Base-by-base conservation (phyloP, 1,284 basidiomycete genomes). In the Cryptococcus sp. region DNA sequence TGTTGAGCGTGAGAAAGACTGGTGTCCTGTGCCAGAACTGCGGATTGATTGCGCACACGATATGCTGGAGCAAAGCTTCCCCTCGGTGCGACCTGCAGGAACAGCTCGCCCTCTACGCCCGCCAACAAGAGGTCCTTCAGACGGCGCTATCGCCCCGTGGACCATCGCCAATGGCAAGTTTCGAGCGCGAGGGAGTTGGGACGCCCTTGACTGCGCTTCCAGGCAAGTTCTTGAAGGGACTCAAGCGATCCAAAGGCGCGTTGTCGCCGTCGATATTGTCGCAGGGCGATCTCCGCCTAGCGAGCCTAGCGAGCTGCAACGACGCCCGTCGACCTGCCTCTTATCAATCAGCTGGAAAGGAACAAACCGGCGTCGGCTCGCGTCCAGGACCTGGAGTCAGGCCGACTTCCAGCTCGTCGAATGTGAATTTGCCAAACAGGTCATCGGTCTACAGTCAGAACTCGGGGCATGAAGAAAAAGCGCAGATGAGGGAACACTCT, bases 21-120 rank as follows among this genome's bases (percentile, higher is more conserved):
- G 93, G 90, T 0, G 87, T 93, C 3, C 82, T 96, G 16, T 97
- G 93, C 73, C 88, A 89, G 55, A 86, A 88, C 66, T 97, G 93
- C 79, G 92, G 88, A 58, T 84, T 96, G 58, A 90, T 97, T 61
- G 87, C 89, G 19, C 93, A 97, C 75, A 79, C 86, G 8, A 86
- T 88, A 65, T 97, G 93, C 69, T 85, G 86, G 1, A 73, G 79
- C 25, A 85, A 88, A 49, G 90, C 90, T 0, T 85, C 89, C 15
- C 83, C 86, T 2, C 88, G 87, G 1, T 96, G 93, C 75, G 89
- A 94, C 69, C 82, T 93, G 2, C 68, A 68, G 16, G 70, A 71
- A 48, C 74, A 75, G 55, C 57, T 73, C 15, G 65, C 65, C 1
- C 55, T 71, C 10, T 59, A 72, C 3, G 66, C 64, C 1, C 61